phyloP scores from a whole-genome alignment of 306 rosid species.

The Vigna mungo region DNA sequence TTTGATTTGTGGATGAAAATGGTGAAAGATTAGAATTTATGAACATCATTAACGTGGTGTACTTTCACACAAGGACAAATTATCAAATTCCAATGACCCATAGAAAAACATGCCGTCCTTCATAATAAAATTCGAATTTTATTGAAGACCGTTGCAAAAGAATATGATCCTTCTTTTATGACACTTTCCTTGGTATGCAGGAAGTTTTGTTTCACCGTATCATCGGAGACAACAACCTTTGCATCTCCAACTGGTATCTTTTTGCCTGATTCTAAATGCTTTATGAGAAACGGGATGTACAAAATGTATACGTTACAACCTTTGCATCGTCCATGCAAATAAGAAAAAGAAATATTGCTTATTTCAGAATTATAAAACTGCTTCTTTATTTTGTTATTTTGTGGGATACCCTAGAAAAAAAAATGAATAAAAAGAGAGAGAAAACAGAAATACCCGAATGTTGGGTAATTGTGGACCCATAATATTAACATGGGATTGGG shows the following conservation, averaged over 20 bases:
- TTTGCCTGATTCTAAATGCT: slow-evolving; percentile 35
- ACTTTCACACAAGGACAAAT: slow-evolving; percentile 22
- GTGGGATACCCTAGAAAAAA: no score
- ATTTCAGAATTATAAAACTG: no score
- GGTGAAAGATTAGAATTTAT: slow-evolving; percentile 14
- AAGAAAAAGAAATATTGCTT: no score
- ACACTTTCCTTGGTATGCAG: slow-evolving; percentile 2
- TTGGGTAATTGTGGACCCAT: slow-evolving; percentile 13
- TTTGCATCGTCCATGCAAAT: slow-evolving; percentile 3
- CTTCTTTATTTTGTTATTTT: no score
- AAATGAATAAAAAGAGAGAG: background rate
- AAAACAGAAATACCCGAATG: background rate
- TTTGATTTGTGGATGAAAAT: slow-evolving; percentile 10
- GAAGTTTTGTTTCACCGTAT: background rate
- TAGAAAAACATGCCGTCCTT: background rate
- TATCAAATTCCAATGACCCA: slow-evolving; percentile 38
- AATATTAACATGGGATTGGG: slow-evolving; percentile 16
- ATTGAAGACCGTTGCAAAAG: slow-evolving; percentile 54
- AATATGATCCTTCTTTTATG: slow-evolving; percentile 12
- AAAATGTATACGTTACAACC: slow-evolving; percentile 39
- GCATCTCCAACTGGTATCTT: slow-evolving; percentile 38
- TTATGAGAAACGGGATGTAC: slow-evolving; percentile 8
- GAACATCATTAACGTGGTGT: slow-evolving; percentile 31
- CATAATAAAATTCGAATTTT: slow-evolving; percentile 45
- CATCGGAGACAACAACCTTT: slow-evolving; percentile 42